Conservation (phyloP, 2,329 filamentous ascomycete genomes). For the Hymenoscyphus albidus region DNA sequence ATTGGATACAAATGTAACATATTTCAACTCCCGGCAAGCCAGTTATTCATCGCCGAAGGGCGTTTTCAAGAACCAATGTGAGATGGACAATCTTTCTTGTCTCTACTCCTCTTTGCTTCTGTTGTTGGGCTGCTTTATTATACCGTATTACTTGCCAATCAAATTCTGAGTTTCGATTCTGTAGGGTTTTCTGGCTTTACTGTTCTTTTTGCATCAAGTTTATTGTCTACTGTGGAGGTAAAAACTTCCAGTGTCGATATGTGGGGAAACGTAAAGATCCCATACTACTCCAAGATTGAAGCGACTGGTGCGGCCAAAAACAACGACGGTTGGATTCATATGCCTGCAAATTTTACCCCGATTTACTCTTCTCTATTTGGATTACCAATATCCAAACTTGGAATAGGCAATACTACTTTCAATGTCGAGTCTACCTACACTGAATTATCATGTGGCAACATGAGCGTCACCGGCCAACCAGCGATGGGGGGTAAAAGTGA, state of each 20-base stretch:
- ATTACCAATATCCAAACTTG: slow-evolving; percentile 20
- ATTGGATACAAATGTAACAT: slow-evolving; percentile 16
- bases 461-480: slow-evolving; percentile 5
- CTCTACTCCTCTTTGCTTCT: background rate
- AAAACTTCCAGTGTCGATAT: slow-evolving; percentile 15
- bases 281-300: slow-evolving; percentile 21
- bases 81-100: background rate
- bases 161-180: background rate
- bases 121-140: background rate
- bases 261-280: slow-evolving; percentile 34
- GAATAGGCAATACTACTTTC: slow-evolving; percentile 21
- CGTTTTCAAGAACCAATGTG: slow-evolving; percentile 16
- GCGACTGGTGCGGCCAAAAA: slow-evolving; percentile 11
- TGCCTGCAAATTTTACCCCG: slow-evolving; percentile 14
- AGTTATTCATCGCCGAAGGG: slow-evolving; percentile 22
- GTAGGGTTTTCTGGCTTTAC: slow-evolving; percentile 18
- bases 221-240: slow-evolving; percentile 23
- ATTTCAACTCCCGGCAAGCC: slow-evolving; percentile 24
- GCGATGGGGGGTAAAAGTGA: slow-evolving; percentile 9
- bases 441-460: slow-evolving; percentile 21
- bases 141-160: background rate
- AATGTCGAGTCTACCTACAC: slow-evolving; percentile 26
- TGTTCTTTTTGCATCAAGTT: slow-evolving; percentile 22
- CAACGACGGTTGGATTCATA: slow-evolving; percentile 21
- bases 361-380: slow-evolving; percentile 27